phyloP scores from a whole-genome alignment of 345 rosid species.

The Eucalyptus cloeziana region DNA sequence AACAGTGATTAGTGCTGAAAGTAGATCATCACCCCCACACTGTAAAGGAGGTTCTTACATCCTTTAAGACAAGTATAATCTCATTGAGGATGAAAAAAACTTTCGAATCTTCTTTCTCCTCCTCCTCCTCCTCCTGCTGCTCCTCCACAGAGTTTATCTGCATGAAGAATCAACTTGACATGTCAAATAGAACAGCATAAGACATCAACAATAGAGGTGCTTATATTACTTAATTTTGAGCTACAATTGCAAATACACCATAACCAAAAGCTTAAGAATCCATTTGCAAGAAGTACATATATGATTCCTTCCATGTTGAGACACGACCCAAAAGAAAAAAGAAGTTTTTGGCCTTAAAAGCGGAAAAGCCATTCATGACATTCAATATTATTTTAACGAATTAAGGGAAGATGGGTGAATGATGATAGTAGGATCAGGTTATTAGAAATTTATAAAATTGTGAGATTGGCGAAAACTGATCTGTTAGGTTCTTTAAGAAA shows the following conservation, averaged over 20 bases:
- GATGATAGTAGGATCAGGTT: not conserved
- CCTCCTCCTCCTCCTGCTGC: constrained; percentile 75
- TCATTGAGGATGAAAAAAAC: constrained; percentile 84
- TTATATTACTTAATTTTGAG: not conserved
- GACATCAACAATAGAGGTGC: not conserved
- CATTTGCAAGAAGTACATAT: not conserved
- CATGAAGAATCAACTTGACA: not conserved
- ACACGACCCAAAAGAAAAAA: not conserved
- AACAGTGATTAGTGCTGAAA: not conserved
- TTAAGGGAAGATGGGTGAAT: not conserved
- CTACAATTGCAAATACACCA: not conserved
- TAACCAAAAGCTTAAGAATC: not conserved
- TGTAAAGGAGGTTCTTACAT: constrained; percentile 37
- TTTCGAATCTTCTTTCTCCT: constrained; percentile 70
- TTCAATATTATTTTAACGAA: not conserved
- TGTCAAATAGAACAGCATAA: not conserved
- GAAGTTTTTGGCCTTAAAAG: not conserved
- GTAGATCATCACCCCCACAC: not conserved
- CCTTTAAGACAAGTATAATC: constrained; percentile 73
- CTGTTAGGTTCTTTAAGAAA: not conserved
- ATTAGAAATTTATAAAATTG: not conserved
- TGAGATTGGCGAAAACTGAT: not conserved
- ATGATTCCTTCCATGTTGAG: not conserved
- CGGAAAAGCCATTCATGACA: not conserved
- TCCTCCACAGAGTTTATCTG: constrained; percentile 64